Evolutionary conservation across 23 red algal genomes (phyloP).

Genomic region (Gracilaria gracilis): DNA sequence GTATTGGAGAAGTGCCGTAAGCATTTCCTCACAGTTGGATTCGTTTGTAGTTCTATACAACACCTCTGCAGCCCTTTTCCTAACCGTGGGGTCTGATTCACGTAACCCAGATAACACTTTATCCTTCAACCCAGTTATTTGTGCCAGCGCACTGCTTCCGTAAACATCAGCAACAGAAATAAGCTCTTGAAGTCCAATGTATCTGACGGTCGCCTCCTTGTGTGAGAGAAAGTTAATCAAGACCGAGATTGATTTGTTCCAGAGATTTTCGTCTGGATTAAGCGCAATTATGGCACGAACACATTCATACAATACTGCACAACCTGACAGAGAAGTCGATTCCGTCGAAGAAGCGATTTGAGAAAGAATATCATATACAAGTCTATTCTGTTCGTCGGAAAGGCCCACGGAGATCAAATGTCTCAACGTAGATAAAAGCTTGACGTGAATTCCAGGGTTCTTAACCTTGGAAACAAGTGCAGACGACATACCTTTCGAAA

Average conservation of each 20-base stretch:
- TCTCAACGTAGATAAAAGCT: constrained; percentile 68
- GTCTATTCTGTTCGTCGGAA: background rate
- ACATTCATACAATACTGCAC: constrained; percentile 87
- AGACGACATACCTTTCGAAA: background rate
- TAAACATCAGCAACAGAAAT: constrained; percentile 56
- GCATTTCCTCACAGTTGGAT: constrained; percentile 65
- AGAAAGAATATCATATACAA: constrained; percentile 71
- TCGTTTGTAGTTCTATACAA: constrained; percentile 74
- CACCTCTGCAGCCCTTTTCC: constrained; percentile 78
- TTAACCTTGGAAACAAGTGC: constrained; percentile 49
- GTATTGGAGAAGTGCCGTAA: constrained; percentile 70
- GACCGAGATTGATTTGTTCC: constrained; percentile 33
- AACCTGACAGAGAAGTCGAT: constrained; percentile 45
- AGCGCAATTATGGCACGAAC: constrained; percentile 80
- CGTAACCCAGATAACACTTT: constrained; percentile 83
- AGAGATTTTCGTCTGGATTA: constrained; percentile 31
- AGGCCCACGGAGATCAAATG: constrained; percentile 27
- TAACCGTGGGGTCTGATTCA: constrained; percentile 87
- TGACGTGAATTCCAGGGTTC: constrained; percentile 81
- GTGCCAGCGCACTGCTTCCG: constrained; percentile 25
- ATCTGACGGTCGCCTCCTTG: constrained; percentile 91
- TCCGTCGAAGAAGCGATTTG: constrained; percentile 78
- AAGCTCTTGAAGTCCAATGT: constrained; percentile 82
- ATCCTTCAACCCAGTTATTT: constrained; percentile 62
- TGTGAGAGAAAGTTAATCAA: constrained; percentile 77